These are phyloP conservation scores for Fusarium veterinarium DNA, from an alignment of 2,329 filamentous ascomycete species.

Conservation along the genomic window DNA sequence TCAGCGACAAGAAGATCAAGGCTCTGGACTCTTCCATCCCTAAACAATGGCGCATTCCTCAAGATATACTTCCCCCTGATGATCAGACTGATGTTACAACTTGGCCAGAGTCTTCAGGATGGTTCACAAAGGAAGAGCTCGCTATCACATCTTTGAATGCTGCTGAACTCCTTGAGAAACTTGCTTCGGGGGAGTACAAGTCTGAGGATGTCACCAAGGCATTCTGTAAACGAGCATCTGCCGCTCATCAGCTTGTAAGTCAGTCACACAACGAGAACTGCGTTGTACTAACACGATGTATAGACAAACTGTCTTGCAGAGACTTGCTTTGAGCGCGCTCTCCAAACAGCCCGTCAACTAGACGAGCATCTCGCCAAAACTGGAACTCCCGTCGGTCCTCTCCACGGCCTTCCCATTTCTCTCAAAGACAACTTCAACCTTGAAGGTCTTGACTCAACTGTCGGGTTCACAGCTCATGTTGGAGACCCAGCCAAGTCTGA, in stretches of 20 bases:
- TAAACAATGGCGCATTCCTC: slow-evolving; percentile 66
- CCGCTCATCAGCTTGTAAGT: slow-evolving; percentile 63
- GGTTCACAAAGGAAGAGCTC: slow-evolving; percentile 64
- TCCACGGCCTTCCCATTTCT: slow-evolving; percentile 73
- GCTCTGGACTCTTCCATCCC: slow-evolving; percentile 60
- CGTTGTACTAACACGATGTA: background rate
- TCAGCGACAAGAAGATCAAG: slow-evolving; percentile 31
- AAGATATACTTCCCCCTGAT: slow-evolving; percentile 62
- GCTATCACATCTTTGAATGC: slow-evolving; percentile 60
- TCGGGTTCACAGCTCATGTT: slow-evolving; percentile 73
- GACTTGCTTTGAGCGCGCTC: slow-evolving; percentile 65
- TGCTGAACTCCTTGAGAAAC: slow-evolving; percentile 48
- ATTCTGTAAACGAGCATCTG: slow-evolving; percentile 65
- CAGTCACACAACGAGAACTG: no score
- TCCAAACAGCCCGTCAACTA: slow-evolving; percentile 58
- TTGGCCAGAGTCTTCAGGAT: slow-evolving; percentile 68
- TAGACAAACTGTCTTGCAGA: slow-evolving; percentile 64
- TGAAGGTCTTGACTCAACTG: slow-evolving; percentile 67
- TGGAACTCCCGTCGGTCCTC: slow-evolving; percentile 65
- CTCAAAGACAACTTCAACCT: slow-evolving; percentile 80
- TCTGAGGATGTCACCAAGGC: slow-evolving; percentile 58
- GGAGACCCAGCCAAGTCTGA: slow-evolving; percentile 64
- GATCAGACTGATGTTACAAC: slow-evolving; percentile 62
- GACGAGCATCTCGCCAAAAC: slow-evolving; percentile 63
- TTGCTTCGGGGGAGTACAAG: slow-evolving; percentile 52